Conservation (phyloP, 1,284 basidiomycete species). For the Boletus chippewaensis region DNA sequence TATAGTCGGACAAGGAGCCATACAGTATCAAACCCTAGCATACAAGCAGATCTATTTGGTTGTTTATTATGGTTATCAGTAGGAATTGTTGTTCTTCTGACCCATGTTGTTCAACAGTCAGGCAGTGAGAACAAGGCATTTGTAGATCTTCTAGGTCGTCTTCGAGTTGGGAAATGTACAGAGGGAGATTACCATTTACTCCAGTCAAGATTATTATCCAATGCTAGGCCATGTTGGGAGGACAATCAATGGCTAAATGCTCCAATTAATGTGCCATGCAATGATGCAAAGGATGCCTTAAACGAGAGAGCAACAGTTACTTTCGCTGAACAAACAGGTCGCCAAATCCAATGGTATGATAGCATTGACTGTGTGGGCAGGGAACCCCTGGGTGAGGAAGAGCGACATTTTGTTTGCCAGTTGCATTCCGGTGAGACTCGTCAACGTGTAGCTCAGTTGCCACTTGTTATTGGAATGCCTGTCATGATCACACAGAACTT, state of each 20-base stretch:
- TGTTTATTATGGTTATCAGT: not conserved
- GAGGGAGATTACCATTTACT: not conserved
- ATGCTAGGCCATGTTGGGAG: not conserved
- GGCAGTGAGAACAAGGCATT: not conserved
- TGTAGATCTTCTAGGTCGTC: not conserved
- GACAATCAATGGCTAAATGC: not conserved
- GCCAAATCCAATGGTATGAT: not conserved
- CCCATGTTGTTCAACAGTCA: not conserved
- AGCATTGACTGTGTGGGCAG: not conserved
- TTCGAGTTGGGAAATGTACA: not conserved
- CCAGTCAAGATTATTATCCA: not conserved
- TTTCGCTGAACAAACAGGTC: not conserved
- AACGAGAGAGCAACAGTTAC: not conserved
- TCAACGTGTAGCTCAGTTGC: not conserved
- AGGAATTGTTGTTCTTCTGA: not conserved
- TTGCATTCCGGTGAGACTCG: not conserved
- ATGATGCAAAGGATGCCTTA: not conserved
- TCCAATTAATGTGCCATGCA: not conserved
- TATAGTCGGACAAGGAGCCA: not conserved
- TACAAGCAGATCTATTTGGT: not conserved
- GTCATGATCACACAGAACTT: not conserved
- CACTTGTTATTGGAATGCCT: not conserved
- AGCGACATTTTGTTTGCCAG: not conserved
- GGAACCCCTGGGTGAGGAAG: not conserved
- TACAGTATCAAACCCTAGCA: not conserved